Evolutionary conservation across 1,284 basidiomycete genomes (phyloP).

Genomic region (Austroboletus olivaceoglutinosus): DNA sequence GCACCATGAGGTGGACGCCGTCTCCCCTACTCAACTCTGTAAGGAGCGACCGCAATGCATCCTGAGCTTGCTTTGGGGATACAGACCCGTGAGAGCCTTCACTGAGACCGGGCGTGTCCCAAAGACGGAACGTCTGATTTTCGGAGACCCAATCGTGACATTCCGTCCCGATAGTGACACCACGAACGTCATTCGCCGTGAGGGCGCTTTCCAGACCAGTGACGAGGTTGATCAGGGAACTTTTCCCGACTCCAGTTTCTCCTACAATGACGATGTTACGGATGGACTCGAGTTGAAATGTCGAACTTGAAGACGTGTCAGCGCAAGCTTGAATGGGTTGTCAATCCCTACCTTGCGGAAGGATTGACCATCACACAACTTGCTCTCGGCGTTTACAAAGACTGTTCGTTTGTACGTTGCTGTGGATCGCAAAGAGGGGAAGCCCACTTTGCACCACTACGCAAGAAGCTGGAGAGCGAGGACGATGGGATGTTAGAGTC

Average conservation of each 20-base stretch:
- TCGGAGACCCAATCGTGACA: conserved; percentile 23
- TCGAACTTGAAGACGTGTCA: conserved; percentile 15
- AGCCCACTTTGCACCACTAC: conserved; percentile 8
- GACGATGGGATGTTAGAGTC: conserved; percentile 8
- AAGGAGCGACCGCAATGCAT: conserved; percentile 29
- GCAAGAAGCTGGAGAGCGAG: neutral
- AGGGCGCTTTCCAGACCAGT: conserved; percentile 17
- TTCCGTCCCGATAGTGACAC: conserved; percentile 27
- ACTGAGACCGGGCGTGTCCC: conserved; percentile 34
- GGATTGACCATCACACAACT: conserved; percentile 10
- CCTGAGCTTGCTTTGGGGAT: conserved; percentile 24
- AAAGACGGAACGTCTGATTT: conserved; percentile 29
- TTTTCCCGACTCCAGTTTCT: conserved; percentile 34
- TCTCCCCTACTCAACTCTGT: conserved; percentile 19
- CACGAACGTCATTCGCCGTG: conserved; percentile 31
- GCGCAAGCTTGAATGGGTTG: neutral
- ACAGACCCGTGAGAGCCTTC: conserved; percentile 32
- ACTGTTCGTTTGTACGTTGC: neutral
- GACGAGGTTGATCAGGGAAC: conserved; percentile 33
- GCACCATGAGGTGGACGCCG: conserved; percentile 31
- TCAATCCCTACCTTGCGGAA: conserved; percentile 6
- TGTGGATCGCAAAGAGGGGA: neutral
- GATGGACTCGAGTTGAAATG: conserved; percentile 10
- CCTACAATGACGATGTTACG: conserved; percentile 32
- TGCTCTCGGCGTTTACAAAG: neutral